Percentiles rank a stretch among this genome's conserved stretches.
These are phyloP conservation scores for Penicillium palitans DNA, from an alignment of 2,329 filamentous ascomycete genomes.

Conservation along the genomic window DNA sequence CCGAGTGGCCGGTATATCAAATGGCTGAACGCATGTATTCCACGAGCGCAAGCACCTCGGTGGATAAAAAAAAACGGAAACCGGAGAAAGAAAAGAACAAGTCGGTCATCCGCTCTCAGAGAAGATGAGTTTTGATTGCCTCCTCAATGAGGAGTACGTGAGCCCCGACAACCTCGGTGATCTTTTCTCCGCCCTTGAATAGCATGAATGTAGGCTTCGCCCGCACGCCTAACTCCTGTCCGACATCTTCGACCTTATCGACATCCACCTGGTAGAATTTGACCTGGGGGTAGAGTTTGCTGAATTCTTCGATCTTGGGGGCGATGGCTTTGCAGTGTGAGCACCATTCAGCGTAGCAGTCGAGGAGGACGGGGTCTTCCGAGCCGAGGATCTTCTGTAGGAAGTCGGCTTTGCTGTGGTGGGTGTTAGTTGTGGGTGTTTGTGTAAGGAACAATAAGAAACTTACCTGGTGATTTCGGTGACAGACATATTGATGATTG, in stretches of 20 bases:
- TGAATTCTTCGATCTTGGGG: constrained; percentile 2
- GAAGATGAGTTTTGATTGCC: background rate
- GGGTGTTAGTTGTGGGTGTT: background rate
- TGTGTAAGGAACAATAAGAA: background rate
- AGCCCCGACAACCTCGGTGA: constrained; percentile 10
- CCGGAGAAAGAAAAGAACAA: background rate
- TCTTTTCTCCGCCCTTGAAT: constrained; percentile 5
- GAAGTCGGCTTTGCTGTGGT: constrained; percentile 4
- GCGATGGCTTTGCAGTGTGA: constrained; percentile 3
- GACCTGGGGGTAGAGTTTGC: background rate
- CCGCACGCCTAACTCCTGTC: constrained; percentile 2
- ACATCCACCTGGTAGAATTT: constrained; percentile 12
- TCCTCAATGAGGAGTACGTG: background rate
- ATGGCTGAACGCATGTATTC: background rate
- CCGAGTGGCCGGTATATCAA: background rate
- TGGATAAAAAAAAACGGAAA: background rate
- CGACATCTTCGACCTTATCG: background rate
- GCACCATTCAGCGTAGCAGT: constrained; percentile 8
- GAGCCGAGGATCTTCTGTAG: background rate
- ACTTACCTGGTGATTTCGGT: constrained; percentile 3
- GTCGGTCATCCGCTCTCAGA: background rate
- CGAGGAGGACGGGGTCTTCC: background rate
- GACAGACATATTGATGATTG: constrained; percentile 5
- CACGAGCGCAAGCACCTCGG: background rate
- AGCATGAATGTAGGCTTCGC: constrained; percentile 10